These are phyloP conservation scores for Cyclostephanos tholiformis DNA, from an alignment of 108 stramenopile species.

Conservation along the genomic window DNA sequence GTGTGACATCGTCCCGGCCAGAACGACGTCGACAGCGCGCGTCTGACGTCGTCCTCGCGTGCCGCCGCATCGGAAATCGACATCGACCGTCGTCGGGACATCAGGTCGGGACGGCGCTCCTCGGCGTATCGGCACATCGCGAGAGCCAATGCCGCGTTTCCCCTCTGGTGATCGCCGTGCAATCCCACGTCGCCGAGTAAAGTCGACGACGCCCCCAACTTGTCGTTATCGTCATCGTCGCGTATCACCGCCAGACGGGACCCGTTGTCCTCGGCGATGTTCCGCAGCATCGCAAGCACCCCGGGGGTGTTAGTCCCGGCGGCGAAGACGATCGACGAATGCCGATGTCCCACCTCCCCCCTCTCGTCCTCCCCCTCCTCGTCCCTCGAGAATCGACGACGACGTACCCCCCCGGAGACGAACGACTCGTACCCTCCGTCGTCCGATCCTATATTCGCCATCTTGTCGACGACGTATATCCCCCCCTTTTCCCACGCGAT, in stretches of 20 bases:
- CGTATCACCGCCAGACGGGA: constrained; percentile 26
- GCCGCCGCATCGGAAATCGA: not conserved
- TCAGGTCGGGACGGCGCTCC: constrained; percentile 1
- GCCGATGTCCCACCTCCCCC: not conserved
- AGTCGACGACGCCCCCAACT: constrained; percentile 7
- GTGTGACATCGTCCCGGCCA: constrained; percentile 87
- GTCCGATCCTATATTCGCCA: constrained; percentile 14
- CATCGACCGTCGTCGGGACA: not conserved
- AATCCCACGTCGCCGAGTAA: constrained; percentile 42
- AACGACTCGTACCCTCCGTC: constrained; percentile 45
- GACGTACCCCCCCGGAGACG: not conserved
- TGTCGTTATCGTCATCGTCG: constrained; percentile 1
- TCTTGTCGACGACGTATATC: constrained; percentile 72
- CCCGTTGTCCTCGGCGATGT: constrained; percentile 15
- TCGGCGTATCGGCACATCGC: constrained; percentile 53
- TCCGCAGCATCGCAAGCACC: constrained; percentile 10
- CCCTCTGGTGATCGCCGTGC: constrained; percentile 68
- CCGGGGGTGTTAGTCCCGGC: constrained; percentile 23
- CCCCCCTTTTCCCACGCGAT: constrained; percentile 98
- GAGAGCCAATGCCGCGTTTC: constrained; percentile 78
- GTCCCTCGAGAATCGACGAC: not conserved
- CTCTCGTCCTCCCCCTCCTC: not conserved
- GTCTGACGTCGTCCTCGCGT: not conserved
- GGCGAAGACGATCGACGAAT: constrained; percentile 16
- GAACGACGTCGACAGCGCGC: constrained; percentile 54